A percentile compares a stretch with the other conserved stretches of the same genome.
Evolutionary conservation across 257 asterid species (phyloP).

Genomic region (Petunia secreta): DNA sequence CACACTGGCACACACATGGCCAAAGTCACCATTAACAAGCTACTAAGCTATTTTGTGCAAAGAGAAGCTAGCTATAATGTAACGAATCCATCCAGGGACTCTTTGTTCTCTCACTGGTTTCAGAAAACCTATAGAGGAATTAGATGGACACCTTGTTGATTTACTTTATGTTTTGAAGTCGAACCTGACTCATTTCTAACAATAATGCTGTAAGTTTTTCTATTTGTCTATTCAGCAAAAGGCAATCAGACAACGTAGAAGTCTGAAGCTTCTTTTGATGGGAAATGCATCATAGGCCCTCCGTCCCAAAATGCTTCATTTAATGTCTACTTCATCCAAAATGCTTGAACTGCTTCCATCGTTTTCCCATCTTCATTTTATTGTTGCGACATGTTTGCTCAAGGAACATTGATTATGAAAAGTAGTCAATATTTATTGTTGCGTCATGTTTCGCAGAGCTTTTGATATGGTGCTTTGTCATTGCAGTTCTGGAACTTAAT

Average conservation of each 20-base stretch:
- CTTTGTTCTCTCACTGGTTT: background rate
- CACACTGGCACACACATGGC: background rate
- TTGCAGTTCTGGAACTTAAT: constrained; percentile 61
- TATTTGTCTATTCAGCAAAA: background rate
- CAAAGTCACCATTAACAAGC: background rate
- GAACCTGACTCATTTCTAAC: background rate
- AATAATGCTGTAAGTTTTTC: background rate
- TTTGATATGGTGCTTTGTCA: constrained; percentile 19
- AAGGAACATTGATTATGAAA: no score
- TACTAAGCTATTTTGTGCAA: background rate
- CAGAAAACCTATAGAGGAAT: background rate
- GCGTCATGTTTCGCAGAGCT: background rate
- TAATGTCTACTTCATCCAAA: no score
- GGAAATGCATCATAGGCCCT: background rate
- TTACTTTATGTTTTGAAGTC: no score
- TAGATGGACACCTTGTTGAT: background rate
- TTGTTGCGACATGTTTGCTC: background rate
- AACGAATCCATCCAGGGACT: background rate
- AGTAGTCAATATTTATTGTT: background rate
- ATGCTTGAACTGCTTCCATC: no score
- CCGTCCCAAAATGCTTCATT: no score
- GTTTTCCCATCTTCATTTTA: no score
- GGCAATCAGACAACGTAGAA: background rate
- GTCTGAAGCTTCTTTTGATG: background rate
- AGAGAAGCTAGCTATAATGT: background rate